Base-by-base conservation (phyloP, 2,329 filamentous ascomycete species). In the Clonostachys byssicola region DNA sequence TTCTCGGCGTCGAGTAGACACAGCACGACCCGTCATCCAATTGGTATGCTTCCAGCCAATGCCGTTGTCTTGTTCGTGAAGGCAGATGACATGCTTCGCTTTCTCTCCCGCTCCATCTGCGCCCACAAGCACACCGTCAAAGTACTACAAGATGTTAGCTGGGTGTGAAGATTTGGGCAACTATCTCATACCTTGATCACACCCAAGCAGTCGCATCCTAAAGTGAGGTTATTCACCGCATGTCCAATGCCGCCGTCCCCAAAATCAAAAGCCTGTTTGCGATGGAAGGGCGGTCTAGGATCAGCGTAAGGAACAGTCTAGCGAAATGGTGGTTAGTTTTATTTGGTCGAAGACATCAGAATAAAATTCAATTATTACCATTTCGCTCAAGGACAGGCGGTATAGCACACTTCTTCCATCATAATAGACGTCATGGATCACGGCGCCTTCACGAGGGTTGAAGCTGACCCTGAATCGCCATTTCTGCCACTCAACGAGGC, bases 261-360 rank as follows among this genome's bases (percentile, higher is more conserved):
- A 49, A 88, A 78, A 54, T 89, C 85, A 52, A 89, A 88, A 0
- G 85, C 85, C 14, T 80, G 78, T 58, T 88, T 88, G 20, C 83
- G 74, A 16, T 82, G 81, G 57, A 78, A 86, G 0, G 83, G 83
- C 2, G 72, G 64, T 8, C 83, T 73, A 3, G 80, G 81, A 52
- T 88, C 84, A 0, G 73, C 82, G 50, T 88, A 89, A 0, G 83
- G 82, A 0, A 87, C 82, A 13, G 61, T 64, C 42, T 43, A 30
- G 9, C 2, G 23, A 30, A 9, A 30, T 10, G 9, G 8, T 10
- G 3, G 23, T 30, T 30, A 30, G 23, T 30, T 30, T 30, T 10
- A 30, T 30, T 9, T 40, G 12, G 7, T 12, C 23, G 6, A 17
- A 30, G n/a, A 2, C 0, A 6, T 55, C 10, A 55, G 46, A 42